phyloP scores from a whole-genome alignment of 1,139 yeast species.

The Geotrichum europaeum region DNA sequence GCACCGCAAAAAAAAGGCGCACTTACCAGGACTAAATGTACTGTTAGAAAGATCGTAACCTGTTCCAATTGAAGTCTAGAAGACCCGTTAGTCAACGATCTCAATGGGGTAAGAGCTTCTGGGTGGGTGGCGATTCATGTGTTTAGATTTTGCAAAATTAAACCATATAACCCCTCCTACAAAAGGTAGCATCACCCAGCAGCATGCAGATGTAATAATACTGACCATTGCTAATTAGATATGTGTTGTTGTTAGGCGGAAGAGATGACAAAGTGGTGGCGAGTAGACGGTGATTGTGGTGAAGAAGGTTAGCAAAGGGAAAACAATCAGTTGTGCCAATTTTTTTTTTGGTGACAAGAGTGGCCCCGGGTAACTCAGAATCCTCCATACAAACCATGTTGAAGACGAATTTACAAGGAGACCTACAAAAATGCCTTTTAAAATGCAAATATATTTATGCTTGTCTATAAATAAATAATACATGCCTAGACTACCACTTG shows the following conservation, averaged over 20 bases:
- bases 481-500: slow-evolving; percentile 10
- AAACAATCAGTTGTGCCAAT: background rate
- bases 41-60: slow-evolving; percentile 95
- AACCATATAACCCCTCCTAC: background rate
- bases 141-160: background rate
- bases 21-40: slow-evolving; percentile 51
- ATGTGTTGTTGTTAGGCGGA: background rate
- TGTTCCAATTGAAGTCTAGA: slow-evolving; percentile 88
- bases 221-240: background rate
- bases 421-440: background rate
- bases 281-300: background rate
- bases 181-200: background rate
- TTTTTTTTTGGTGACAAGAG: background rate
- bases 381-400: background rate
- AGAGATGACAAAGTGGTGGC: background rate
- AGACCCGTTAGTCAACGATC: background rate
- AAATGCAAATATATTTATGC: background rate
- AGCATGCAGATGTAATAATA: background rate
- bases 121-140: background rate
- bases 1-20: background rate
- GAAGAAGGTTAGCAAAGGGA: background rate
- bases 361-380: background rate
- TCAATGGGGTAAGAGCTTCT: background rate
- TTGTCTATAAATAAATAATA: background rate
- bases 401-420: background rate